Evolutionary conservation across 257 asterid genomes (phyloP), one percentile per base, ranked within the genome.

Genomic region (Knoxia roxburghii): DNA sequence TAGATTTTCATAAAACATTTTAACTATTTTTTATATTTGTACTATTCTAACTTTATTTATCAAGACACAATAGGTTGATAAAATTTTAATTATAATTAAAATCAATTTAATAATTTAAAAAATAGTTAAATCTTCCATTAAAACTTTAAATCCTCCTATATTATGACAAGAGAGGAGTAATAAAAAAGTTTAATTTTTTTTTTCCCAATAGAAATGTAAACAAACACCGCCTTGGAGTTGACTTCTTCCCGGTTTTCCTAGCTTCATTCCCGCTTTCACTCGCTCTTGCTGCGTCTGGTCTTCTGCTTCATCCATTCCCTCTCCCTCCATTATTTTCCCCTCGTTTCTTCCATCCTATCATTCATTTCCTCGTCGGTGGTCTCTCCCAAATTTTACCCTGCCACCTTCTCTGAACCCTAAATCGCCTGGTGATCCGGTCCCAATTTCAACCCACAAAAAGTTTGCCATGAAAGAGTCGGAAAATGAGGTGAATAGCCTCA

Each of bases 381-480:
- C 13, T 50, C 56, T n/a, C 8, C 53, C 53, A 3, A 6, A 48
- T 7, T 1, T 20, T 7, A 7, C 7, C 56, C 56, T 20, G 54
- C 54, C 54, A 49, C 23, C 54, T 5, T 49, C 54, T 8, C 54
- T 0, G 23, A 50, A n/a, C 56, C 56, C 8, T 0, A 20, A 20
- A 50, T 21, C 4, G n/a, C 27, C 56, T 0, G 15, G 0, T 48
- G 7, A n/a, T 15, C 8, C 52, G 4, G 27, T 21, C 27, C 3
- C 12, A 50, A n/a, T 50, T 9, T 21, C 56, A 20, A 50, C 56
- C 26, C 53, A 18, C 50, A 54, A 52, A 17, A 61, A 61, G 24
- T 56, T 68, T 69, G 77, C 83, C 81, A 91, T 91, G 98, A 79
- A 83, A 68, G 86, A 73, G 1, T 26, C 73, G 27, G 83, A 70